phyloP scores from a whole-genome alignment of 345 rosid genomes.

The Citrus mangshanensis region DNA sequence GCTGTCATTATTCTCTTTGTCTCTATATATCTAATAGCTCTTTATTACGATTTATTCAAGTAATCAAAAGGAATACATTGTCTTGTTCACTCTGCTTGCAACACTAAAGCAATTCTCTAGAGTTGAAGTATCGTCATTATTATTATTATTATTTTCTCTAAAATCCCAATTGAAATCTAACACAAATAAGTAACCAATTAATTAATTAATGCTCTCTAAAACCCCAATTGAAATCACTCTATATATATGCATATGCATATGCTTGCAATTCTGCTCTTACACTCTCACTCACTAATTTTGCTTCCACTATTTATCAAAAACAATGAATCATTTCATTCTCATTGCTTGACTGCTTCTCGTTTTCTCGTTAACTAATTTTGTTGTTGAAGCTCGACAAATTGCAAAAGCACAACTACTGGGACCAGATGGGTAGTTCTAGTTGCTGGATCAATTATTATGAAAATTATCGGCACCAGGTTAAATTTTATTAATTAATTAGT shows the following conservation, averaged over 20 bases:
- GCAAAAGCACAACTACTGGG: slow-evolving; percentile 18
- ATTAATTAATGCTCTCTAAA: background rate
- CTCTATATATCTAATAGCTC: too few relatives aligned
- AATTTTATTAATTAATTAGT: background rate
- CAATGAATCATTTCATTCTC: background rate
- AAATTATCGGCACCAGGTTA: slow-evolving; percentile 81
- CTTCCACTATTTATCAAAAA: background rate
- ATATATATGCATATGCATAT: background rate
- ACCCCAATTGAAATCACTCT: background rate
- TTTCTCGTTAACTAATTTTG: background rate
- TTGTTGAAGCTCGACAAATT: background rate
- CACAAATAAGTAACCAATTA: too few relatives aligned
- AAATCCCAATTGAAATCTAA: background rate
- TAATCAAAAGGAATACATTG: too few relatives aligned
- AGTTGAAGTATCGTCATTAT: too few relatives aligned
- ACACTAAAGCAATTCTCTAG: too few relatives aligned
- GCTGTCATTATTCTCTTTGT: too few relatives aligned
- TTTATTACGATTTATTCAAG: too few relatives aligned
- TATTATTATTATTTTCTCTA: background rate
- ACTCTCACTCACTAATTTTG: background rate
- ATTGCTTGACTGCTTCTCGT: background rate
- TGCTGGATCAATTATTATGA: slow-evolving; percentile 46
- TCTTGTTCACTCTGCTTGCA: too few relatives aligned
- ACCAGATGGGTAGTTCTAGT: slow-evolving; percentile 69
- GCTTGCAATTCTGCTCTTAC: background rate